phyloP scores from a whole-genome alignment of 768 basidiomycete species.

The Rhodocollybia butyracea region DNA sequence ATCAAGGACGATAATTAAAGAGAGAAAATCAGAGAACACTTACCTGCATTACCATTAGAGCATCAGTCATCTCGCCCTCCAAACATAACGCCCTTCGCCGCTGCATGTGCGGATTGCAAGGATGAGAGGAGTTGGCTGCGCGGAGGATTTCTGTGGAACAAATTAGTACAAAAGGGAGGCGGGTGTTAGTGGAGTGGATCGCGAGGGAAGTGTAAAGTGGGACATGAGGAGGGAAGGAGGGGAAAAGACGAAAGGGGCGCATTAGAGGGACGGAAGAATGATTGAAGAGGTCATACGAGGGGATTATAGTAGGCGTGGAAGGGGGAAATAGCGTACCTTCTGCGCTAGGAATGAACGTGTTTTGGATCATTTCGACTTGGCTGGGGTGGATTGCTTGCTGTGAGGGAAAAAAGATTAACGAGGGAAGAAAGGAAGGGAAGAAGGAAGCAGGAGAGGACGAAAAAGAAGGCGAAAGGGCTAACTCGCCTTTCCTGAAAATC shows the following conservation, averaged over 20 bases:
- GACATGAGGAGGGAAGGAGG: not conserved
- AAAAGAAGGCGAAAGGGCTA: constrained; percentile 1
- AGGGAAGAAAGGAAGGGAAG: too few species aligned
- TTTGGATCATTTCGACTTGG: constrained; percentile 76
- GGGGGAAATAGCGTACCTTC: constrained; percentile 44
- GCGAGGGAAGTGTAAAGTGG: too few species aligned
- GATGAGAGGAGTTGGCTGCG: constrained; percentile 64
- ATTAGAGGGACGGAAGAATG: too few species aligned
- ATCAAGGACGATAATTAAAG: too few species aligned
- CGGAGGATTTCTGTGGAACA: constrained; percentile 73
- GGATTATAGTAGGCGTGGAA: not conserved
- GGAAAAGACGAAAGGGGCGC: not conserved
- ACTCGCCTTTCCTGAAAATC: constrained; percentile 86
- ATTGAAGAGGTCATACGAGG: not conserved
- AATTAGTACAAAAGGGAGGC: too few species aligned
- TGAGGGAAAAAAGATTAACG: too few species aligned
- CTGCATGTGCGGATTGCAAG: constrained; percentile 57
- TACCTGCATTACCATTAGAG: constrained; percentile 86
- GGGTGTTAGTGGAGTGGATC: too few species aligned
- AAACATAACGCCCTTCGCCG: constrained; percentile 68
- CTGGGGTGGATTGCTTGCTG: constrained; percentile 95
- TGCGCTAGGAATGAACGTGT: constrained; percentile 71
- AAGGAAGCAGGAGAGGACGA: not conserved
- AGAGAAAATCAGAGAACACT: too few species aligned
- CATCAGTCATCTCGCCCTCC: constrained; percentile 86